Base-by-base conservation (phyloP, 2,329 filamentous ascomycete species). In the Arachnomyces sp. region DNA sequence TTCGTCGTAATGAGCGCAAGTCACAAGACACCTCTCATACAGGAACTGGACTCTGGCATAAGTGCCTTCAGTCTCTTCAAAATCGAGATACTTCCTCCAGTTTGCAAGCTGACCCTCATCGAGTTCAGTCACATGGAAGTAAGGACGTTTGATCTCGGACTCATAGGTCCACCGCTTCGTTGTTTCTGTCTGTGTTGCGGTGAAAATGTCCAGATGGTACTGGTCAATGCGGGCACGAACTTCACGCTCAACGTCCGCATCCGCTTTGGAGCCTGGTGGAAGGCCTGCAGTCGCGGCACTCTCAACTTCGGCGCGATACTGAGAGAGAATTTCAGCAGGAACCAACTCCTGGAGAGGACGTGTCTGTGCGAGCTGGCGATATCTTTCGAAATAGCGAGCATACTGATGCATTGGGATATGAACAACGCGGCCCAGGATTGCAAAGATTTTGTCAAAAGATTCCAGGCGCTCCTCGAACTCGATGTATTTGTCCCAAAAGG, bases 401-500 rank as follows among this genome's bases (percentile, higher is more conserved):
- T 95, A 96, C 59, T 95, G 88, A 58, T 96, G 89, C 77, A 94
- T 86, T 1, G 92, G 90, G 39, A 96, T 88, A 55, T 84, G 77
- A 39, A 94, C 84, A 41, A 95, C 76, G 39, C 89, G 84, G 45
- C 75, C 74, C 38, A 94, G 74, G 41, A 98, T 86, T 31, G 77
- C 79, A 52, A 93, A 94, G 40, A 95, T 85, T 54, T 80, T 86
- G 48, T 93, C 85, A 11, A 82, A 77, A 0, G 83, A 79, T 55
- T 94, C 88, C 46, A 90, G 73, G 2, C 89, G 83, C 60, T 95
- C 89, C 60, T 96, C 92, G 55, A 93, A 96, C 59, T 96, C 92
- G 48, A 98, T 79, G 57, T 94, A 98, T 66, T 94, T 96, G 64
- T 98, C 92, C 92, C 92, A 98, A 67, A 98, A 95, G 1, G 88